Base-by-base conservation (phyloP, 768 basidiomycete species). In the Kwoniella sp. region DNA sequence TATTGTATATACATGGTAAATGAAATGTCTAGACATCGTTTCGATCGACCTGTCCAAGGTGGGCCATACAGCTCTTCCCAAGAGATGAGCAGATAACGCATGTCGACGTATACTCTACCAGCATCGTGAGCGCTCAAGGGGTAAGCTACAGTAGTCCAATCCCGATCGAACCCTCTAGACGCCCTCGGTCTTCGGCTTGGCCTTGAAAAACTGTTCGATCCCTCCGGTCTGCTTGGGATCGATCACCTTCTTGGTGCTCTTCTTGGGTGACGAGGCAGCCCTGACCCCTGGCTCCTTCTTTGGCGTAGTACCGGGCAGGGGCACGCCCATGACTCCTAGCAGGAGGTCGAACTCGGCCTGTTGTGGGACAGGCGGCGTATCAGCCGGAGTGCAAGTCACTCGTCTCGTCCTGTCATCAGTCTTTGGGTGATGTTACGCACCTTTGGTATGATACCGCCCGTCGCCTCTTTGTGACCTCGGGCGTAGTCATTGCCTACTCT, bases 391-490 rank as follows among this genome's bases (percentile, higher is more conserved):
- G 39, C 33, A 26, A 43, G 48, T 20, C 36, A 20, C 20, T 37
- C 6, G 36, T n/a, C 15, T 37, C 8, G 15, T 20, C 15, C 20
- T 17, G 15, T n/a, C 7, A n/a, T 6, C 7, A 17, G 8, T 37
- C 7, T 46, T n/a, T n/a, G n/a, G n/a, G n/a, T n/a, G 14, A 19
- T 22, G 22, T 45, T 7, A 53, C 64, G 10, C 12, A 68, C 71
- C 41, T 64, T 84, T 23, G 75, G 52, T 26, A 80, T 78, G 53
- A 79, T 78, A 1, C 79, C 79, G 0, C 79, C 79, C n/a, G 78
- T 79, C 7, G 79, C 79, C 62, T 80, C 74, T 31, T 76, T 77
- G 59, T 80, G 79, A 0, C 79, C 79, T 22, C 78, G 56, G 9
- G 79, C 79, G 50, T 77, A 80, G 47, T 79, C 75, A 2, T 75